A percentile compares a stretch with the other conserved stretches of the same genome.
These are phyloP conservation scores for Fermentozyma sake DNA, from an alignment of 1,139 yeast species.

Conservation along the genomic window DNA sequence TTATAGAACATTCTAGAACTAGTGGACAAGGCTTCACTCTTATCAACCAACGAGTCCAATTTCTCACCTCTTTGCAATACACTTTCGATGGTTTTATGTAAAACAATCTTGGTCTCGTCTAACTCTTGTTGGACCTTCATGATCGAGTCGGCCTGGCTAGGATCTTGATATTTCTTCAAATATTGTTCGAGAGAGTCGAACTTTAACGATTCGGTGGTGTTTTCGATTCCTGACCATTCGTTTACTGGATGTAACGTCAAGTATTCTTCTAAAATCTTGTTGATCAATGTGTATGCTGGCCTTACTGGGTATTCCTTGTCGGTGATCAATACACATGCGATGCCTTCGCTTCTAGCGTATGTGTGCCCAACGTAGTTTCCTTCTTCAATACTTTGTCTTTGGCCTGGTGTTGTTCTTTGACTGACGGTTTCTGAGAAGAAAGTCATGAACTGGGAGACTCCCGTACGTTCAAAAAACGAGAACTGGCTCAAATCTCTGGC, in stretches of 20 bases:
- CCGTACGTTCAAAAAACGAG: conserved; percentile 78
- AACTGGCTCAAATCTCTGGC: conserved; percentile 83
- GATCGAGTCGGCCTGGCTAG: conserved; percentile 92
- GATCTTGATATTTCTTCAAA: conserved; percentile 87
- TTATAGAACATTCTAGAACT: conserved; percentile 92
- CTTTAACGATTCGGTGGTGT: conserved; percentile 44
- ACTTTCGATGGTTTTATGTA: conserved; percentile 92
- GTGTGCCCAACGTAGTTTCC: conserved; percentile 91
- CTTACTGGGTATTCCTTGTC: conserved; percentile 96
- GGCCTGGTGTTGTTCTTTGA: conserved; percentile 81
- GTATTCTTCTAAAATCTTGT: conserved; percentile 89
- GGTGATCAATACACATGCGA: conserved; percentile 89
- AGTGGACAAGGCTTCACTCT: conserved; percentile 86
- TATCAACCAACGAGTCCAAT: conserved; percentile 88
- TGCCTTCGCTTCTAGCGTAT: conserved; percentile 83
- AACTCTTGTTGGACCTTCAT: conserved; percentile 97
- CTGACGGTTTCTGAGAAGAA: conserved; percentile 91
- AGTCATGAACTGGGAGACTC: conserved; percentile 86
- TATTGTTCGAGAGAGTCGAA: conserved; percentile 66
- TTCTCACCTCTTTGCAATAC: conserved; percentile 96
- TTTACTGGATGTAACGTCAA: conserved; percentile 72
- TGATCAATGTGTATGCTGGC: conserved; percentile 92
- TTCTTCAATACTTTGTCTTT: conserved; percentile 93
- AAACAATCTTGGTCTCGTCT: conserved; percentile 94
- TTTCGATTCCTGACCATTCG: conserved; percentile 60